Conservation (phyloP, 2,329 filamentous ascomycete genomes). For the Bipolaris oryzae region DNA sequence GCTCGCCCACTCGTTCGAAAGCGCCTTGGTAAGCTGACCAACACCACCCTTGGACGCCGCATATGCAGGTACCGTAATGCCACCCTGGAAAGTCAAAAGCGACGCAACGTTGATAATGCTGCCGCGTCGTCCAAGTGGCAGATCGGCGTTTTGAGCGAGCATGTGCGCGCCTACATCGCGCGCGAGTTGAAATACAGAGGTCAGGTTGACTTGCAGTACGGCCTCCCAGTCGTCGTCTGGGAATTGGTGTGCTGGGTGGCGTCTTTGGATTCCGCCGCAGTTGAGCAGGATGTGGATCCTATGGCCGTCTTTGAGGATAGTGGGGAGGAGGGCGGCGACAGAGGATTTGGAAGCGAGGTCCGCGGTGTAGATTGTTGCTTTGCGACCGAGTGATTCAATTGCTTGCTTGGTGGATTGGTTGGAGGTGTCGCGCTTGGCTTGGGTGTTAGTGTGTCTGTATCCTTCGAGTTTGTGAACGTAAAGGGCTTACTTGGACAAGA, state of each 20-base stretch:
- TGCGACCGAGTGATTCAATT: conserved; percentile 70
- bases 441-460: conserved; percentile 5
- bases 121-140: conserved; percentile 62
- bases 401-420: conserved; percentile 64
- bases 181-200: conserved; percentile 76
- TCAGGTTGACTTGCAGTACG: conserved; percentile 87
- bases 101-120: conserved; percentile 85
- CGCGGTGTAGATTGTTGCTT: conserved; percentile 69
- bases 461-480: neutral
- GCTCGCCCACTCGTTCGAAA: conserved; percentile 85
- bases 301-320: conserved; percentile 65
- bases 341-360: conserved; percentile 69
- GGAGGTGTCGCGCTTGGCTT: conserved; percentile 59
- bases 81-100: conserved; percentile 83
- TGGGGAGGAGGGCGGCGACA: conserved; percentile 66
- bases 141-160: conserved; percentile 61
- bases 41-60: conserved; percentile 85
- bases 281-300: conserved; percentile 81
- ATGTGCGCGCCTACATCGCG: conserved; percentile 81
- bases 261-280: conserved; percentile 83
- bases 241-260: conserved; percentile 77
- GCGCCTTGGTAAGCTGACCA: conserved; percentile 80
- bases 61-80: conserved; percentile 86
- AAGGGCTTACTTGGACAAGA: conserved; percentile 53
- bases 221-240: conserved; percentile 78